Evolutionary conservation across 176 grass and related monocot genomes (phyloP), one percentile per base, ranked within the genome.

Genomic region (Paspalum notatum): DNA sequence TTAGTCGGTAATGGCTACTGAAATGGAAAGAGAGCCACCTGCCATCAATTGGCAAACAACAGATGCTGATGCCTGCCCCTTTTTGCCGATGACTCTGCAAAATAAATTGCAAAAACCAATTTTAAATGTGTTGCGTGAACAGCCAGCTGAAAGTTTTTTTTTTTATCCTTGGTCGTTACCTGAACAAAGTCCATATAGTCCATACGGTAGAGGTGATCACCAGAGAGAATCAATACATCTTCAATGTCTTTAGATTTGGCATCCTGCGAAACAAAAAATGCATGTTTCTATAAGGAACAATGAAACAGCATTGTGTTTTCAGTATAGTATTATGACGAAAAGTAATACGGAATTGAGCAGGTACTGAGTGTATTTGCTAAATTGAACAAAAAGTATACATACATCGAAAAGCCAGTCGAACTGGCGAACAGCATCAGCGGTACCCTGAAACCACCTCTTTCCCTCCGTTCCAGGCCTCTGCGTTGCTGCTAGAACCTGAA

Each of bases 341-440:
- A 47, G 58, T 16, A 76, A 44, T 39, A 68, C 6, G 22, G 14
- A 38, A 55, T 53, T 25, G 4, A n/a, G 26, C 39, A 25, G 12
- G 3, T 50, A 21, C 52, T 27, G 6, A 32, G 12, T 7, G 56
- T 72, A 46, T 25, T 4, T 45, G 17, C 39, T 22, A 66, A 8
- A 2, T 5, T 25, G 47, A 72, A 42, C 9, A 16, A 50, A 71
- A 62, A 51, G 3, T 3, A 32, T 32, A 44, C 74, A 0, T 85
- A 98, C 96, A 80, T 98, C 90, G 21, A 98, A 91, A 82, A 98
- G 95, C 92, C 92, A 94, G 78, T 72, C 90, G 50, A 98, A 98
- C 37, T 94, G 92, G 18, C 95, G 86, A 83, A 98, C 92, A 4
- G 92, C 95, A 59, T 94, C 95, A 39, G 92, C 88, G 4, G 90